phyloP scores from a whole-genome alignment of 2,329 filamentous ascomycete species.

The Acephala macrosclerotiorum region DNA sequence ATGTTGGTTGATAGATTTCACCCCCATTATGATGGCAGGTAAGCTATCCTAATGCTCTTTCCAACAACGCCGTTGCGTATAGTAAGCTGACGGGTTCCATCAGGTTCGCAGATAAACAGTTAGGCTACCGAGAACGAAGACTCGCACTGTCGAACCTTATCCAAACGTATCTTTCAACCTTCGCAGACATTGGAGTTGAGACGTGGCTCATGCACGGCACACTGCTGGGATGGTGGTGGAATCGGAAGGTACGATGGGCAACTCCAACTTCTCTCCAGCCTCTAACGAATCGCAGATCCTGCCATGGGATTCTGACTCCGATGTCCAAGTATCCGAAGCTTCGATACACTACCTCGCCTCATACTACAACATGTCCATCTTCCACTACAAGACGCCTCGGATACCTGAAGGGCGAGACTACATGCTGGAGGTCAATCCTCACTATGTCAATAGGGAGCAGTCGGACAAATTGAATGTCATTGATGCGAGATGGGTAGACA shows the following conservation, averaged over 20 bases:
- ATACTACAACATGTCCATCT: slow-evolving; percentile 53
- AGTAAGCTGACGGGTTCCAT: slow-evolving; percentile 10
- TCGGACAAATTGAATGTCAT: slow-evolving; percentile 79
- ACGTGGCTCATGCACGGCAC: slow-evolving; percentile 77
- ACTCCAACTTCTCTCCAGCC: background rate
- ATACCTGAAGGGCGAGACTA: slow-evolving; percentile 59
- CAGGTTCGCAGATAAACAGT: slow-evolving; percentile 49
- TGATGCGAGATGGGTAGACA: slow-evolving; percentile 85
- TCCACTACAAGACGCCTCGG: slow-evolving; percentile 43
- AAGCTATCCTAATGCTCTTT: slow-evolving; percentile 19
- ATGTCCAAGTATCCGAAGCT: slow-evolving; percentile 60
- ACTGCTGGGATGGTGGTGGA: slow-evolving; percentile 91
- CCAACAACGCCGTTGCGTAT: background rate
- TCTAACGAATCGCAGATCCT: slow-evolving; percentile 55
- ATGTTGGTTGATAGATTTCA: slow-evolving; percentile 44
- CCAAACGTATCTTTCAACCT: slow-evolving; percentile 75
- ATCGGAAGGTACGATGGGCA: slow-evolving; percentile 47
- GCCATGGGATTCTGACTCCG: slow-evolving; percentile 85
- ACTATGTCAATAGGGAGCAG: slow-evolving; percentile 66
- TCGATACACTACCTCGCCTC: slow-evolving; percentile 61
- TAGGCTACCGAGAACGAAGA: slow-evolving; percentile 50
- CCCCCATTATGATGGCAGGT: slow-evolving; percentile 49
- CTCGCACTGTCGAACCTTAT: slow-evolving; percentile 73
- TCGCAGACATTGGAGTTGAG: slow-evolving; percentile 61
- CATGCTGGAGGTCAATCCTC: slow-evolving; percentile 80